A percentile compares a stretch with the other conserved stretches of the same genome.
phyloP scores from a whole-genome alignment of 345 rosid genomes.

The Pistacia atlantica region DNA sequence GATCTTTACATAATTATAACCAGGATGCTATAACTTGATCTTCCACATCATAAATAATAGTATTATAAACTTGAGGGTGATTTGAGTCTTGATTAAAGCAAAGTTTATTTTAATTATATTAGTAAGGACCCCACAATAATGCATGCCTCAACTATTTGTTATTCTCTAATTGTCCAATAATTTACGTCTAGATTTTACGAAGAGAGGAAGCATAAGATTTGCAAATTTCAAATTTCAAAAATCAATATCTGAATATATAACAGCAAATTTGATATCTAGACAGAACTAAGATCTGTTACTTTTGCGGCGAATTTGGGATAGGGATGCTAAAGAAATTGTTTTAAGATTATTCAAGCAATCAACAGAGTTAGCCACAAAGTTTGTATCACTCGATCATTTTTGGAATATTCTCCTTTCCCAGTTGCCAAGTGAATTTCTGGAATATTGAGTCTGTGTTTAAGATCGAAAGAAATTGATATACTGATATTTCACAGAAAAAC shows the following conservation, averaged over 20 bases:
- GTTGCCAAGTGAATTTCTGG: background rate
- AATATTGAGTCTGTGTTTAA: background rate
- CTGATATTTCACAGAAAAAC: background rate
- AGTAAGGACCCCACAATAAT: slow-evolving; percentile 22
- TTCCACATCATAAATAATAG: slow-evolving; percentile 27
- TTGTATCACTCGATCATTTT: background rate
- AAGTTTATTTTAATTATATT: slow-evolving; percentile 26
- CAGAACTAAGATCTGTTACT: slow-evolving; percentile 10
- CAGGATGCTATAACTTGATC: slow-evolving; percentile 27
- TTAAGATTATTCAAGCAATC: slow-evolving; percentile 13
- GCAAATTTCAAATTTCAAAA: background rate
- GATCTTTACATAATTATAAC: slow-evolving; percentile 27
- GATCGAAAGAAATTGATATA: background rate
- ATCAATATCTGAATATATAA: background rate
- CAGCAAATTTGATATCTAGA: slow-evolving; percentile 11
- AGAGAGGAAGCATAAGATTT: slow-evolving; percentile 11
- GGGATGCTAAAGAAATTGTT: slow-evolving; percentile 12
- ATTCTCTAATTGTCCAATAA: slow-evolving; percentile 25
- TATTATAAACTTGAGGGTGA: slow-evolving; percentile 36
- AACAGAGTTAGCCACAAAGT: background rate
- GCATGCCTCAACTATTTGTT: slow-evolving; percentile 30
- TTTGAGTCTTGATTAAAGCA: slow-evolving; percentile 39
- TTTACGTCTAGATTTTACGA: slow-evolving; percentile 16
- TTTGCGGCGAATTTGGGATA: background rate
- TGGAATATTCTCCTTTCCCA: background rate